Evolutionary conservation across 306 rosid species (phyloP), one percentile per base, ranked within the genome.

Genomic region (Acacia confusa): DNA sequence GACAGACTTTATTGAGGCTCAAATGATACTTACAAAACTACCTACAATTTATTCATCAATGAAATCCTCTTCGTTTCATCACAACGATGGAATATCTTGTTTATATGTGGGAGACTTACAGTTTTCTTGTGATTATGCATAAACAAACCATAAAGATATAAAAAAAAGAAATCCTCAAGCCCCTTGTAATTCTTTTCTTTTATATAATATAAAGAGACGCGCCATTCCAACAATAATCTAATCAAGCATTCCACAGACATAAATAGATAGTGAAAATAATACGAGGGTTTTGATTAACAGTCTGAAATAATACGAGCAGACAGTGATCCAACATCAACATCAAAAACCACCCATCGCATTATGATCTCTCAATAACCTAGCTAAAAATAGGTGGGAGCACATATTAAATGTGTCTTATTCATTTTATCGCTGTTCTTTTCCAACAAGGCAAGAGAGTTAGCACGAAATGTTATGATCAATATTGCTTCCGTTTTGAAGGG

Each of bases 401-500:
- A 19, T 53, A 53, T 20, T 20, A 53, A 20, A 19, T 27, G 34
- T 57, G 25, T 22, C 32, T 22, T 45, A 15, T 16, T 28, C 76
- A 69, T 17, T 53, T 66, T 74, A 48, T 67, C 28, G 38, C 24
- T 53, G 13, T 52, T 66, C 63, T 66, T 81, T 53, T 27, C 76
- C 84, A 53, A 58, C 70, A 70, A 76, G 50, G 53, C 2, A 57
- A 22, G 66, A 22, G 52, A 14, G 20, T 20, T 47, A 66, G 43
- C 72, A 45, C 52, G 57, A 60, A 60, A 64, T 64, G 79, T 30
- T 28, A 40, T 6, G 15, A 72, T 72, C 43, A 50, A 57, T 22
- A 63, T n/a, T 48, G 45, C 82, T 48, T 78, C 38, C 11, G 74
- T 47, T 74, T 74, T 79, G 55, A 74, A 52, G 25, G 61, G 15